Evolutionary conservation across 2,329 filamentous ascomycete species (phyloP), one percentile per base, ranked within the genome.

Genomic region (Ascochyta koolunga): DNA sequence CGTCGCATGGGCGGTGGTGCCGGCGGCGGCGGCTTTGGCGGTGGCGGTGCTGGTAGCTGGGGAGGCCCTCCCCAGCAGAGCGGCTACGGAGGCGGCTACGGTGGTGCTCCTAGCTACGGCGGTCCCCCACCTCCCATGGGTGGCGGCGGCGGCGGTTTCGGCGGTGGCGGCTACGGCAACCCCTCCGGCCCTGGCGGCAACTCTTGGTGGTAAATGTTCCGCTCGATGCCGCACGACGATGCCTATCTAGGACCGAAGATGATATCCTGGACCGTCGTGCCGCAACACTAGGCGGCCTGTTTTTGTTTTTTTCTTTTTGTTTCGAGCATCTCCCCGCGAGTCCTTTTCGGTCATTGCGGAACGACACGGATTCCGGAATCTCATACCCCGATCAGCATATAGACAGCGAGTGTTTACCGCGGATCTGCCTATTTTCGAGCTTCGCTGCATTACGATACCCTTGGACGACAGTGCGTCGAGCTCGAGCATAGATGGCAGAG

Each of bases 111-210:
- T 50, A 65, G 68, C 74, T 89, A 88, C 76, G 87, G 87, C 72
- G 87, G 88, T 76, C 86, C 82, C 61, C 86, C 82, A 58, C 78
- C 67, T 41, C 83, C 69, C 37, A 66, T 67, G 36, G 62, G 61
- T 43, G 67, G 69, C 45, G 69, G 71, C 44, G 79, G 79, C 51
- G 73, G 76, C 47, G 70, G 76, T 36, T 79, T 77, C 53, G 76
- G 77, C 54, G 79, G 77, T 61, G 79, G 77, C 60, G 78, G 84
- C 76, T 90, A 90, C 77, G 88, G 88, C 75, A 88, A 89, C 78
- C 87, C 88, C 66, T 82, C 83, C 62, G 83, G 83, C 62, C 80
- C 75, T 49, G 84, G 84, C 56, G 84, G 84, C 70, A 85, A 86
- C 59, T 87, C 85, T 64, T 90, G 89, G 88, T 91, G 82, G 82